Percentiles rank a stretch among this genome's conserved stretches.
Evolutionary conservation across 2,329 filamentous ascomycete species (phyloP).

Genomic region (Hypomyces perniciosus): DNA sequence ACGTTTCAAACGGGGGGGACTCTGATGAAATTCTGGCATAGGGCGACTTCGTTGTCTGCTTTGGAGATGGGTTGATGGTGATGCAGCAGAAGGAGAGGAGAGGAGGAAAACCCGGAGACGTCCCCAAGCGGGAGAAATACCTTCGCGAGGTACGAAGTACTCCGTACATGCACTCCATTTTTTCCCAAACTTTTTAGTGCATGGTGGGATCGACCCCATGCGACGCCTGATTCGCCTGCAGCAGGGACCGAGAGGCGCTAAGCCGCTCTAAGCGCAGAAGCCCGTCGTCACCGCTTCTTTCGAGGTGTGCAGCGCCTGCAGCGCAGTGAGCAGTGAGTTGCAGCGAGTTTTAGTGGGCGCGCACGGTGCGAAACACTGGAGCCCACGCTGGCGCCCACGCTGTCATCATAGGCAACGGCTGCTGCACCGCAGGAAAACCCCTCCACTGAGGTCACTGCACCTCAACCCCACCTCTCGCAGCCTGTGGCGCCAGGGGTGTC

Average conservation of each 20-base stretch:
- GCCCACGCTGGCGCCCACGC: no score
- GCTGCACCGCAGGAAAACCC: no score
- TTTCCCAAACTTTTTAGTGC: slow-evolving; percentile 15
- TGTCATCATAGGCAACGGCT: no score
- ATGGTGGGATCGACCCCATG: slow-evolving; percentile 16
- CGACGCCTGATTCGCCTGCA: slow-evolving; percentile 15
- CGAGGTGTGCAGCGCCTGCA: not conserved
- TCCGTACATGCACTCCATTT: slow-evolving; percentile 1
- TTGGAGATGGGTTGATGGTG: slow-evolving; percentile 28
- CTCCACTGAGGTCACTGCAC: no score
- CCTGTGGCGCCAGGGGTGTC: no score
- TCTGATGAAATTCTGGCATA: slow-evolving; percentile 25
- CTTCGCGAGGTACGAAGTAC: slow-evolving; percentile 6
- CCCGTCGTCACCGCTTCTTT: slow-evolving; percentile 13
- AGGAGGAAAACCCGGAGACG: slow-evolving; percentile 9
- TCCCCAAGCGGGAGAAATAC: slow-evolving; percentile 14
- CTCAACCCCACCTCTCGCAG: no score
- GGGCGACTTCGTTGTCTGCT: slow-evolving; percentile 62
- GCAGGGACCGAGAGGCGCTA: slow-evolving; percentile 10
- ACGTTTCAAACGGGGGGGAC: slow-evolving; percentile 45
- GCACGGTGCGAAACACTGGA: not conserved
- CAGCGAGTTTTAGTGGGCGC: not conserved
- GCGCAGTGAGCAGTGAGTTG: not conserved
- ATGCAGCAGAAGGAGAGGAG: slow-evolving; percentile 17
- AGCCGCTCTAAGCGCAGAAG: not conserved